A percentile compares a stretch with the other conserved stretches of the same genome.
Evolutionary conservation across 2,329 filamentous ascomycete genomes (phyloP).

Genomic region (Phyllosticta citrichinensis): DNA sequence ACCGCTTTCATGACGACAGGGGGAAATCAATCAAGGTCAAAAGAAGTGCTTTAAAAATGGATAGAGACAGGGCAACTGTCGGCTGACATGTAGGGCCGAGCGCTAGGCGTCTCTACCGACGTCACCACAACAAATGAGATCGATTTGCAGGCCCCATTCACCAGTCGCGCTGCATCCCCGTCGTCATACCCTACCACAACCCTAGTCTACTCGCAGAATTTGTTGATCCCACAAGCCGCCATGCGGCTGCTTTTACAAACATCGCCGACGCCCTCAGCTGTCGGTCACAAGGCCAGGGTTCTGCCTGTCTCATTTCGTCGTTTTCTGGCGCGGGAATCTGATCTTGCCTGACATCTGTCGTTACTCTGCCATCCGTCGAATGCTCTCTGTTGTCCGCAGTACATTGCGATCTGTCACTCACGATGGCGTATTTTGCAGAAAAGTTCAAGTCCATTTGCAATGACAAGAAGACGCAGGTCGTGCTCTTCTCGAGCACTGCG

Average conservation of each 20-base stretch:
- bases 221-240: not conserved
- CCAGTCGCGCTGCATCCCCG: not conserved
- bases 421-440: not conserved
- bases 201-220: not conserved
- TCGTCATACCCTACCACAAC: not conserved
- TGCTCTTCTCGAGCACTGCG: constrained; percentile 43
- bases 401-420: not conserved
- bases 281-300: not conserved
- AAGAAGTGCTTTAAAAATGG: not conserved
- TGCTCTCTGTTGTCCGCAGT: not conserved
- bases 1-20: not conserved
- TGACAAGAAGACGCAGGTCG: constrained; percentile 37
- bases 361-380: not conserved
- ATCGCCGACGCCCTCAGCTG: not conserved
- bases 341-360: not conserved
- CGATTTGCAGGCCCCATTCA: not conserved
- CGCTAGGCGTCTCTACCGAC: not conserved
- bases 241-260: not conserved
- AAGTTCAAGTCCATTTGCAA: not conserved
- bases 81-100: not conserved
- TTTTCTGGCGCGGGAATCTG: not conserved
- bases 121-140: not conserved
- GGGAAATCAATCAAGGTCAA: not conserved
- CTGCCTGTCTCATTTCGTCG: not conserved
- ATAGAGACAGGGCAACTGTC: not conserved